Base-by-base conservation (phyloP, 1,284 basidiomycete genomes). In the Bondarzewia mesenterica region DNA sequence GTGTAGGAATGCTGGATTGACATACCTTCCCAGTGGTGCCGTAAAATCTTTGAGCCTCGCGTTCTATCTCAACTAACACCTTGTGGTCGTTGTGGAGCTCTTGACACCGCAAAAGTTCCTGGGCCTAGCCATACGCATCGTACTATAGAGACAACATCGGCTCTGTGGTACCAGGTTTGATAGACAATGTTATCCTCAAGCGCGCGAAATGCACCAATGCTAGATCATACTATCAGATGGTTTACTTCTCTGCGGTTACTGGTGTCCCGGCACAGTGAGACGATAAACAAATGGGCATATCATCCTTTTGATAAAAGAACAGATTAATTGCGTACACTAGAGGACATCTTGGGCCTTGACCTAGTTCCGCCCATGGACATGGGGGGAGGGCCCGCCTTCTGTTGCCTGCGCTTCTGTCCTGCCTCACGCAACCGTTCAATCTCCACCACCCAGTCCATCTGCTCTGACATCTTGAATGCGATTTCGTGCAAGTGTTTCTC, bases 361-460 rank as follows among this genome's bases (percentile, higher is more conserved):
- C 42, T 43, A n/a, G 25, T 29, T 27, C 42, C 42, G 7, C 42
- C 25, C 20, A 10, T 20, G 16, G 25, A 25, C 12, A 7, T 26
- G 22, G 42, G 20, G n/a, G 40, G n/a, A n/a, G n/a, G n/a, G n/a
- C n/a, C 29, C 10, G 29, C 6, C 29, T 32, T 32, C 6, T n/a
- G 12, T 51, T 22, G 45, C 22, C 15, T 44, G 70, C 65, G 12
- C n/a, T 32, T 32, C 12, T 12, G 29, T 12, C 29, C 29, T n/a
- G 29, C 29, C 29, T 32, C 29, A 10, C 29, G 29, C 29, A 32
- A 32, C n/a, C 29, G 29, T 10, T 32, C 10, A 3, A 32, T 32
- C 29, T 32, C 29, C 12, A 32, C 20, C 4, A 85, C 82, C 80
- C 83, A 86, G 56, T 85, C 79, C 4, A 69, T 72, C 58, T 81